Percentiles rank a stretch among this genome's conserved stretches.
These are phyloP conservation scores for Beauveria caledonica DNA, from an alignment of 2,329 filamentous ascomycete species.

Conservation along the genomic window DNA sequence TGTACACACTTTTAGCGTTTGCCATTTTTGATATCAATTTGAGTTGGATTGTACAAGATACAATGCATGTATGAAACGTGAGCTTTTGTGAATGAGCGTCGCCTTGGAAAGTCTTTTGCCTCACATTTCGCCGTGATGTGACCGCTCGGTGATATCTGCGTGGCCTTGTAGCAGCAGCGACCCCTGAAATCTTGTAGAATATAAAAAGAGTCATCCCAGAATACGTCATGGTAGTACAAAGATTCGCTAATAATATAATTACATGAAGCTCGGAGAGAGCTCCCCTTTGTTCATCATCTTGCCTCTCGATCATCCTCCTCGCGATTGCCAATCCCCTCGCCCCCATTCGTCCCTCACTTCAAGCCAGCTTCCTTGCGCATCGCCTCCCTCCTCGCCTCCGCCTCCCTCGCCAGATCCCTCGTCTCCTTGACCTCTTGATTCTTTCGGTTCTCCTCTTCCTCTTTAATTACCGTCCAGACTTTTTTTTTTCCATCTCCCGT, in stretches of 20 bases:
- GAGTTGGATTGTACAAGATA: not conserved
- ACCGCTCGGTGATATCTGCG: too few species aligned
- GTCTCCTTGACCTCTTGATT: slow-evolving; percentile 28
- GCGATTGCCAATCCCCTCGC: too few species aligned
- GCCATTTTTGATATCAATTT: slow-evolving; percentile 7
- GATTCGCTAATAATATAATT: not conserved
- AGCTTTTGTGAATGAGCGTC: too few species aligned
- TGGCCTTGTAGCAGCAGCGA: too few species aligned
- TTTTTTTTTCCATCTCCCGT: not conserved
- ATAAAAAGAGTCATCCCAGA: too few species aligned
- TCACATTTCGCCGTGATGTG: too few species aligned
- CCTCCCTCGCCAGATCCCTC: slow-evolving; percentile 31
- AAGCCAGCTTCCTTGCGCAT: slow-evolving; percentile 42
- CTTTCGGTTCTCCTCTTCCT: slow-evolving; percentile 35
- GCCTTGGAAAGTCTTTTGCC: too few species aligned
- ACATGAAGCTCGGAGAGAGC: not conserved
- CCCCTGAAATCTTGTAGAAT: too few species aligned
- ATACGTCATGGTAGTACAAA: not conserved
- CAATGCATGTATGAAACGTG: not conserved
- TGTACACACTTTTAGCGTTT: slow-evolving; percentile 3
- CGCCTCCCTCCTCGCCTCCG: slow-evolving; percentile 36
- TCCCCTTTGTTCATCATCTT: too few species aligned
- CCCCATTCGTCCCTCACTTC: not conserved
- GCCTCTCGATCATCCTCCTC: not conserved
- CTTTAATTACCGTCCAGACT: slow-evolving; percentile 46